A percentile compares a stretch with the other conserved stretches of the same genome.
phyloP scores from a whole-genome alignment of 2,329 filamentous ascomycete species.

The Capronia americana region DNA sequence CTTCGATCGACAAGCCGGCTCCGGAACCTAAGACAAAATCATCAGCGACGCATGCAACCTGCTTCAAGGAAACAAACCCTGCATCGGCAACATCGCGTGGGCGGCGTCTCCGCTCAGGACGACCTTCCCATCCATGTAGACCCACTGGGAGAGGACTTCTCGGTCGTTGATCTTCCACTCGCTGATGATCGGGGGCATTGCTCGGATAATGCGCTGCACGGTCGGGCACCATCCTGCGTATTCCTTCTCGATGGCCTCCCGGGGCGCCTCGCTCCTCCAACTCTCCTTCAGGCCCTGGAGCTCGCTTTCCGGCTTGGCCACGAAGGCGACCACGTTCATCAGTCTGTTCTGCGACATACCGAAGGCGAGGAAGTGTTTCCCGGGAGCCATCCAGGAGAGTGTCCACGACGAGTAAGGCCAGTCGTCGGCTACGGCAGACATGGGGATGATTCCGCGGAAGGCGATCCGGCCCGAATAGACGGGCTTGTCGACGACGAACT shows the following conservation, averaged over 20 bases:
- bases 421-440: slow-evolving; percentile 12
- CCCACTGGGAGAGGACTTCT: slow-evolving; percentile 18
- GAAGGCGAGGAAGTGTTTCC: slow-evolving; percentile 18
- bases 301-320: slow-evolving; percentile 17
- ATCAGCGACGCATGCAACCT: background rate
- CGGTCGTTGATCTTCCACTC: slow-evolving; percentile 19
- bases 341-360: slow-evolving; percentile 19
- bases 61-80: slow-evolving; percentile 2
- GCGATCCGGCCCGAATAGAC: slow-evolving; percentile 19
- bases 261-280: slow-evolving; percentile 17
- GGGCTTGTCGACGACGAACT: slow-evolving; percentile 16
- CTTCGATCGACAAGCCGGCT: slow-evolving; percentile 17
- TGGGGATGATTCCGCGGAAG: slow-evolving; percentile 8
- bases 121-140: slow-evolving; percentile 17
- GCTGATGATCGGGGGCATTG: slow-evolving; percentile 15
- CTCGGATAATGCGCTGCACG: slow-evolving; percentile 15
- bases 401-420: slow-evolving; percentile 19
- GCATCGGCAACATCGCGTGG: slow-evolving; percentile 21
- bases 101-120: slow-evolving; percentile 17
- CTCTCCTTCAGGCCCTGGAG: slow-evolving; percentile 20
- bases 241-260: slow-evolving; percentile 19
- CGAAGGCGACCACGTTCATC: slow-evolving; percentile 21
- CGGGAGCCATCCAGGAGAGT: slow-evolving; percentile 13
- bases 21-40: slow-evolving; percentile 4
- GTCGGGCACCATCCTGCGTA: slow-evolving; percentile 19